phyloP scores from a whole-genome alignment of 2,329 filamentous ascomycete genomes.

The Juglanconis sp. region DNA sequence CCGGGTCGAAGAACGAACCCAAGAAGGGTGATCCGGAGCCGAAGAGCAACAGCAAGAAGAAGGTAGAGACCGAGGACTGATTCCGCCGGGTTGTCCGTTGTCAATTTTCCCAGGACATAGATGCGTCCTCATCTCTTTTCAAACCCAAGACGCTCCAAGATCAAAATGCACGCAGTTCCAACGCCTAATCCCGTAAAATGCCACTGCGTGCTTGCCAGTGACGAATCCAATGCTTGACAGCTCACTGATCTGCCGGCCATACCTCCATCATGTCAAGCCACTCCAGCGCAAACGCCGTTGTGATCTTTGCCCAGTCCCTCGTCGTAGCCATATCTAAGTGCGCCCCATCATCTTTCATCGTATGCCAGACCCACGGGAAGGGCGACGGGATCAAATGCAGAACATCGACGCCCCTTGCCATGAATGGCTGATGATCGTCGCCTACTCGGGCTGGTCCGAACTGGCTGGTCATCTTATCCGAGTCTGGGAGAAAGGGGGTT shows the following conservation, averaged over 20 bases:
- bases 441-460: slow-evolving; percentile 57
- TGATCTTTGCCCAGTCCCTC: slow-evolving; percentile 82
- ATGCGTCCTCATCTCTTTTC: background rate
- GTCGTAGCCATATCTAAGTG: slow-evolving; percentile 79
- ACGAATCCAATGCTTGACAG: background rate
- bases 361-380: slow-evolving; percentile 87
- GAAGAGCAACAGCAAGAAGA: slow-evolving; percentile 18
- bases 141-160: background rate
- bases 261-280: slow-evolving; percentile 72
- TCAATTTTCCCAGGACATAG: background rate
- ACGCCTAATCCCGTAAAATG: background rate
- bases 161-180: background rate
- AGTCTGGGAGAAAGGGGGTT: slow-evolving; percentile 64
- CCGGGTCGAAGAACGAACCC: slow-evolving; percentile 36
- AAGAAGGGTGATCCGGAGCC: slow-evolving; percentile 15
- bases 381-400: slow-evolving; percentile 83
- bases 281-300: slow-evolving; percentile 81
- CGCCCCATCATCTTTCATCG: slow-evolving; percentile 74
- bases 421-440: slow-evolving; percentile 92
- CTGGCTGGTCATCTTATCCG: slow-evolving; percentile 46
- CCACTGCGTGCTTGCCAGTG: background rate
- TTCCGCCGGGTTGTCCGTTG: background rate
- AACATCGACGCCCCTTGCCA: slow-evolving; percentile 79
- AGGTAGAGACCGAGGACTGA: slow-evolving; percentile 17
- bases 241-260: slow-evolving; percentile 12